Evolutionary conservation across 768 basidiomycete genomes (phyloP).

Genomic region (Sistotremastrum niveocremeum): DNA sequence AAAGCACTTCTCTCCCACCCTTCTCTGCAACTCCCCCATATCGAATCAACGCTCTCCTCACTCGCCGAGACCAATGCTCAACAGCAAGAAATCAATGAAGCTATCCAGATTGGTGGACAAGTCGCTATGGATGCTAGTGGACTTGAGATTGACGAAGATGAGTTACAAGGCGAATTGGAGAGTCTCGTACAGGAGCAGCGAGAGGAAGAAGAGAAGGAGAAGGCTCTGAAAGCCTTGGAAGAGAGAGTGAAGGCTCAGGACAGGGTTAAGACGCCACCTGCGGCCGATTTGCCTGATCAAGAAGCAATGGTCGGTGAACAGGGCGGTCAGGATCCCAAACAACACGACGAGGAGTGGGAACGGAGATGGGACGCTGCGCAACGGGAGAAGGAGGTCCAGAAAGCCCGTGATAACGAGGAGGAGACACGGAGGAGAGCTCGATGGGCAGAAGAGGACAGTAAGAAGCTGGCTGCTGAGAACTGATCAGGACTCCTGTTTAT

Average conservation of each 20-base stretch:
- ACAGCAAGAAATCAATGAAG: slow-evolving; percentile 71
- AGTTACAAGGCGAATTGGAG: slow-evolving; percentile 53
- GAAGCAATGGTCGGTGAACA: too few relatives aligned
- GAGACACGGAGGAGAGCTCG: slow-evolving; percentile 2
- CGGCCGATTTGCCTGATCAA: too few relatives aligned
- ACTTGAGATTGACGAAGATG: slow-evolving; percentile 30
- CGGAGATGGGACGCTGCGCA: slow-evolving; percentile 4
- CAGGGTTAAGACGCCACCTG: too few relatives aligned
- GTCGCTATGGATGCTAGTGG: slow-evolving; percentile 34
- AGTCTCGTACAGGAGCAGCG: slow-evolving; percentile 36
- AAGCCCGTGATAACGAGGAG: slow-evolving; percentile 2
- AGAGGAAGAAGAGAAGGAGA: slow-evolving; percentile 19
- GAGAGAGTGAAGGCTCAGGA: neutral
- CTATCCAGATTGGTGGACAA: slow-evolving; percentile 55
- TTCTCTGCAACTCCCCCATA: slow-evolving; percentile 56
- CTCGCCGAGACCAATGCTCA: slow-evolving; percentile 74
- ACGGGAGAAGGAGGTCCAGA: slow-evolving; percentile 4
- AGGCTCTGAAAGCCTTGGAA: slow-evolving; percentile 10
- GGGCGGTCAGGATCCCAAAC: neutral
- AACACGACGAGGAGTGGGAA: slow-evolving; percentile 5
- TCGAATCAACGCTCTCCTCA: slow-evolving; percentile 81
- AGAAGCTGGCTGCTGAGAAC: neutral
- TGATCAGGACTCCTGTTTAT: too few relatives aligned
- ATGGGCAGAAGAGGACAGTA: neutral
- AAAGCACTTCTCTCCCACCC: slow-evolving; percentile 68